These are phyloP conservation scores for Acer negundo DNA, from an alignment of 345 rosid species.

Conservation along the genomic window DNA sequence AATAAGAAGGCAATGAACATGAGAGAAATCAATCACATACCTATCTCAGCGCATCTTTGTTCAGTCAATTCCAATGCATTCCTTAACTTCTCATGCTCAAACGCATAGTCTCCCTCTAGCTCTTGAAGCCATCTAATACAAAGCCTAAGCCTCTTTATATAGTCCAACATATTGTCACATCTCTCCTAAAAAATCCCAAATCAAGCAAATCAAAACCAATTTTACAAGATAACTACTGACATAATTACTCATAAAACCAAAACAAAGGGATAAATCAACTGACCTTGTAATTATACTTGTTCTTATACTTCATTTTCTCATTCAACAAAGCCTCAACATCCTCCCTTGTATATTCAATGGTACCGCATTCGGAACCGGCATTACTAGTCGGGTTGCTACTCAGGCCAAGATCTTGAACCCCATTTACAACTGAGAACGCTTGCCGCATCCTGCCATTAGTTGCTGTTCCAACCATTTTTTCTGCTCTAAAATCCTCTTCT, in stretches of 20 bases:
- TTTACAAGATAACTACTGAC: background rate
- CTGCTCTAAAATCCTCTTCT: slow-evolving; percentile 17
- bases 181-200: slow-evolving; percentile 69
- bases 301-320: slow-evolving; percentile 60
- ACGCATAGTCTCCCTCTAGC: slow-evolving; percentile 76
- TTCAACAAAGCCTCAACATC: slow-evolving; percentile 62
- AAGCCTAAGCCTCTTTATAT: slow-evolving; percentile 85
- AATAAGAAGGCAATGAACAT: background rate
- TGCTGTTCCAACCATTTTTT: slow-evolving; percentile 57
- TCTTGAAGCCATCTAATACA: slow-evolving; percentile 99
- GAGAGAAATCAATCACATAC: slow-evolving; percentile 41
- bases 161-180: slow-evolving; percentile 93
- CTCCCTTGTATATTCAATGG: slow-evolving; percentile 64
- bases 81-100: slow-evolving; percentile 80
- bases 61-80: slow-evolving; percentile 65
- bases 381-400: slow-evolving; percentile 58
- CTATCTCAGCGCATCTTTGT: slow-evolving; percentile 77
- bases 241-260: background rate
- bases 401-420: slow-evolving; percentile 57
- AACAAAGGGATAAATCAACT: slow-evolving; percentile 2
- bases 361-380: slow-evolving; percentile 63
- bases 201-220: slow-evolving; percentile 18
- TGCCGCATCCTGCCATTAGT: slow-evolving; percentile 55
- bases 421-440: slow-evolving; percentile 48
- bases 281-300: slow-evolving; percentile 89